Percentiles rank a stretch among this genome's conserved stretches.
These are phyloP conservation scores for Penicillium cataractarum DNA, from an alignment of 495 filamentous ascomycete genomes.

Conservation along the genomic window DNA sequence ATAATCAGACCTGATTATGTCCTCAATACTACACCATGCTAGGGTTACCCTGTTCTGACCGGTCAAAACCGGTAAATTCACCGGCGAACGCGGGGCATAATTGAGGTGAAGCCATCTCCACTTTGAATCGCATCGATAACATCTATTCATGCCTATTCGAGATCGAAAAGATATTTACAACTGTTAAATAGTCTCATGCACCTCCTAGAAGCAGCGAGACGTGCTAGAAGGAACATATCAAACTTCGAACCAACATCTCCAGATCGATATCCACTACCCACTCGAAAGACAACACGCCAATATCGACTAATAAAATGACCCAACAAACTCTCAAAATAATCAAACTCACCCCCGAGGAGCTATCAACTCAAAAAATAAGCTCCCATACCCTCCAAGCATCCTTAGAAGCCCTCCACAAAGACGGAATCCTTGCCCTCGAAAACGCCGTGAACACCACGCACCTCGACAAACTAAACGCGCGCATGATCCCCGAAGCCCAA, in stretches of 20 bases:
- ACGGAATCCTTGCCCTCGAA: conserved; percentile 56
- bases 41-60: neutral
- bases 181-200: neutral
- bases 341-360: conserved; percentile 22
- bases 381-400: conserved; percentile 54
- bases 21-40: neutral
- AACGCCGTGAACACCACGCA: conserved; percentile 46
- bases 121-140: neutral
- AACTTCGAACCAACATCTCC: neutral
- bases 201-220: neutral
- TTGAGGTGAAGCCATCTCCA: neutral
- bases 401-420: conserved; percentile 49
- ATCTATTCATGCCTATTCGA: neutral
- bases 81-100: neutral
- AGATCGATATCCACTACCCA: neutral
- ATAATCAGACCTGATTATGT: too few relatives aligned
- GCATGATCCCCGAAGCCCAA: conserved; percentile 56
- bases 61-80: neutral
- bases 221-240: neutral
- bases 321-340: conserved; percentile 13
- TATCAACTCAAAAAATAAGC: conserved; percentile 26
- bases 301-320: neutral
- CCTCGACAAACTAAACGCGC: conserved; percentile 53
- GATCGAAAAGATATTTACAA: neutral
- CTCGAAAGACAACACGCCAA: neutral